A percentile compares a stretch with the other conserved stretches of the same genome.
Conservation (phyloP, 2,329 filamentous ascomycete genomes). For the Neopestalotiopsis rosae region DNA sequence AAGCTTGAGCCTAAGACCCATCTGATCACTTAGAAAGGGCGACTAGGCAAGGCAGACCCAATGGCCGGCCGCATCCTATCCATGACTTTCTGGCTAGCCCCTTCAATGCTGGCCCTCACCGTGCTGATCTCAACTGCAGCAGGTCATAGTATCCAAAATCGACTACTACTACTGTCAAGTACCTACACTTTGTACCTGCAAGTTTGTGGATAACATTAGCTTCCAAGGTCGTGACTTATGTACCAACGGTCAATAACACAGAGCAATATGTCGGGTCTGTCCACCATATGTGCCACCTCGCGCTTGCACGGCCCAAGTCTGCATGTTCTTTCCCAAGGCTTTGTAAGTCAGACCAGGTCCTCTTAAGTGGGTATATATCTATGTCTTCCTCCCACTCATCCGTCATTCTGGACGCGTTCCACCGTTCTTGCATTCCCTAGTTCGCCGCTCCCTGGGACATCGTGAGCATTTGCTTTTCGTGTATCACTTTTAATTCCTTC, state of each 20-base stretch:
- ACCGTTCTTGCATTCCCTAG: background rate
- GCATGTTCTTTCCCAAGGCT: background rate
- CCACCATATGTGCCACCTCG: background rate
- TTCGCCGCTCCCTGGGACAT: background rate
- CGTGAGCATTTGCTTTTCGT: background rate
- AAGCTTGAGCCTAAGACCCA: constrained; percentile 1
- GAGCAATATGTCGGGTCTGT: background rate
- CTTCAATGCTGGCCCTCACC: background rate
- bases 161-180: background rate
- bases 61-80: background rate
- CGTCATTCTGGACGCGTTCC: background rate
- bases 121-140: background rate
- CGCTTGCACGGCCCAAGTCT: background rate
- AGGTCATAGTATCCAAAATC: background rate
- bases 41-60: constrained; percentile 1
- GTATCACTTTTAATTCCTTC: background rate
- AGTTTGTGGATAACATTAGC: background rate
- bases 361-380: constrained; percentile 3
- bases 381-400: background rate
- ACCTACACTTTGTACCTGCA: background rate
- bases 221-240: background rate
- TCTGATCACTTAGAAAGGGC: background rate
- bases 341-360: background rate
- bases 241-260: background rate
- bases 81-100: constrained; percentile 1